A percentile compares a stretch with the other conserved stretches of the same genome.
phyloP scores from a whole-genome alignment of 2,329 filamentous ascomycete genomes.

The Paecilomyces fulvus region DNA sequence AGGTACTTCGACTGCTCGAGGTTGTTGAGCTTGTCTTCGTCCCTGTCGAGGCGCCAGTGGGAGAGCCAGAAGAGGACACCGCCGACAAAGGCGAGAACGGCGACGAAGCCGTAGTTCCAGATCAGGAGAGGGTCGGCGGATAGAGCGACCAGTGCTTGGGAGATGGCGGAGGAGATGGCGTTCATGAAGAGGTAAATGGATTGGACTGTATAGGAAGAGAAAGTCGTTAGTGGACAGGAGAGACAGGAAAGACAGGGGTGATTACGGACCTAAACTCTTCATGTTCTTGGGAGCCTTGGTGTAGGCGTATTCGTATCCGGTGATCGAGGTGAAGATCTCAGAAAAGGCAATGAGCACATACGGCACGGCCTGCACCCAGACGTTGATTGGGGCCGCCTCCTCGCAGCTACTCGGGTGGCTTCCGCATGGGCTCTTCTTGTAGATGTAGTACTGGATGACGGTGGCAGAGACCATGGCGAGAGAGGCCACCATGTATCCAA shows the following conservation, averaged over 20 bases:
- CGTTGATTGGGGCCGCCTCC: slow-evolving; percentile 39
- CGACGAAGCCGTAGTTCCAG: slow-evolving; percentile 64
- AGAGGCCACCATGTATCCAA: slow-evolving; percentile 59
- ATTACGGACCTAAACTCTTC: slow-evolving; percentile 46
- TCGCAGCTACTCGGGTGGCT: slow-evolving; percentile 42
- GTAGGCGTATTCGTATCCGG: slow-evolving; percentile 64
- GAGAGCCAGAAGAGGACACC: slow-evolving; percentile 60
- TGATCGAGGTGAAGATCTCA: slow-evolving; percentile 57
- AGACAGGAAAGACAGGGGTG: neutral
- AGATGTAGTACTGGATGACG: slow-evolving; percentile 49
- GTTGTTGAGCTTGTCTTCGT: slow-evolving; percentile 60
- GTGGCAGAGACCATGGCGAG: slow-evolving; percentile 55
- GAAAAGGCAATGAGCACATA: slow-evolving; percentile 40
- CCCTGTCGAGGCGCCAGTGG: slow-evolving; percentile 53
- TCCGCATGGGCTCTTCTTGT: slow-evolving; percentile 46
- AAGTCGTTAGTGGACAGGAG: neutral
- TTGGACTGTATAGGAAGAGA: slow-evolving; percentile 38
- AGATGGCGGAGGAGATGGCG: slow-evolving; percentile 59
- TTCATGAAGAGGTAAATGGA: slow-evolving; percentile 61
- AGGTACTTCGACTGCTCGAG: slow-evolving; percentile 15
- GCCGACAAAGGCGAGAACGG: slow-evolving; percentile 54
- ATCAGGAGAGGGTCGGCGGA: slow-evolving; percentile 57
- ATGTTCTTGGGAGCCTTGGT: slow-evolving; percentile 64
- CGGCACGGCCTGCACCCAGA: slow-evolving; percentile 37
- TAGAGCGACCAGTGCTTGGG: slow-evolving; percentile 57